Evolutionary conservation across 208 protist species (phyloP).

Genomic region (Trypanosoma cruzi): DNA sequence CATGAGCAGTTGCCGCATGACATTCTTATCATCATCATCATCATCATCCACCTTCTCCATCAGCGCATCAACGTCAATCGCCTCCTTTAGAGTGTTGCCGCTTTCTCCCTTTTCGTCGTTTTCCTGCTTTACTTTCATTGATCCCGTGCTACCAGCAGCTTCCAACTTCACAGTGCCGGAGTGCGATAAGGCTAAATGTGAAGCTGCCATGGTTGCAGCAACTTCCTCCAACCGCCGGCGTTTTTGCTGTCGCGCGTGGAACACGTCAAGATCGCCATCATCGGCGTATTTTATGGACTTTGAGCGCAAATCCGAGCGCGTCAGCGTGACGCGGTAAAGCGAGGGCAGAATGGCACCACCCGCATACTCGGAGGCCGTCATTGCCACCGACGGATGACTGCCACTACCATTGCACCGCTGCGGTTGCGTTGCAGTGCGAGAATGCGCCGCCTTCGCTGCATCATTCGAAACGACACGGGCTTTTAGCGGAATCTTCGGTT

Average conservation of each 20-base stretch:
- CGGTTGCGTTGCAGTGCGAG: neutral
- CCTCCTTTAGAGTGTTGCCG: slow-evolving; percentile 12
- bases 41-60: slow-evolving; percentile 63
- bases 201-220: slow-evolving; percentile 34
- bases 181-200: neutral
- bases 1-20: neutral
- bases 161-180: slow-evolving; percentile 9
- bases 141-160: neutral
- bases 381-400: neutral
- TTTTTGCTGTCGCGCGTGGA: slow-evolving; percentile 43
- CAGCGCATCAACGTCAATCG: slow-evolving; percentile 79
- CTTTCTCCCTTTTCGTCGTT: slow-evolving; percentile 9
- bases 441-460: neutral
- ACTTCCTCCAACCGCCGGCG: slow-evolving; percentile 52
- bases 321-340: slow-evolving; percentile 62
- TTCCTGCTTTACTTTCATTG: slow-evolving; percentile 16
- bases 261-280: slow-evolving; percentile 50
- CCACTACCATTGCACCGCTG: neutral
- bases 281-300: slow-evolving; percentile 70
- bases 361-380: slow-evolving; percentile 50
- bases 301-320: slow-evolving; percentile 50
- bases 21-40: neutral
- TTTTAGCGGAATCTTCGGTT: neutral
- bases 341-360: slow-evolving; percentile 68
- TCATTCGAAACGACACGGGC: neutral